Evolutionary conservation across 2,329 filamentous ascomycete genomes (phyloP), one percentile per base, ranked within the genome.

Genomic region (Colletotrichum tropicale): DNA sequence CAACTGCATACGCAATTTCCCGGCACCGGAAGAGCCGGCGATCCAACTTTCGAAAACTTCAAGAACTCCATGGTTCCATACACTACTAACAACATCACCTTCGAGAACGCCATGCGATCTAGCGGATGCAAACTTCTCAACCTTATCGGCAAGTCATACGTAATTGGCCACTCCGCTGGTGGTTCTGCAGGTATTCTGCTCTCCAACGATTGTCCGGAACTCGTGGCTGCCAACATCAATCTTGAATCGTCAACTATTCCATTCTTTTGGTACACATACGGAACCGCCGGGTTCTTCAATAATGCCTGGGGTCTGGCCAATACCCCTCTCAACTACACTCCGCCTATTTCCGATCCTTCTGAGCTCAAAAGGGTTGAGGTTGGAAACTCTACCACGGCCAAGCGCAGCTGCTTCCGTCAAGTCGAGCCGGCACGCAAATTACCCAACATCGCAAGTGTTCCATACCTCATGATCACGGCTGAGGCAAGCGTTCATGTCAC

Each of bases 401-500:
- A 34, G 21, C 61, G 72, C 16, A 71, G 38, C 30, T 75, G 72
- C 36, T 66, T 61, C 8, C 61, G 65, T 6, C 72, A 77, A 26
- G 62, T 32, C 8, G 71, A 73, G 68, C 64, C 66, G 12, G 66
- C 66, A 9, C 86, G 86, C 28, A 82, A 86, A 77, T 82, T 93
- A 18, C 79, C 81, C 5, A 88, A 91, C 28, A 80, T 93, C 15
- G 79, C 81, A 6, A 83, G 84, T 16, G 84, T 91, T 5, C 87
- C 86, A 0, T 86, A 89, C 6, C 81, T 89, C 2, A 76, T 92
- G 15, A 78, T 91, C 32, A 91, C 89, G 0, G 83, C 84, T 0
- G 87, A 91, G 71, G 87, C 91, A 8, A 89, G 88, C 69, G 87
- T 85, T 30, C 91, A 92, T 80, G 82, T 84, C 4, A 80, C 83